These are phyloP conservation scores for Camellia lanceoleosa DNA, from an alignment of 148 eudicot genomes.

Conservation along the genomic window DNA sequence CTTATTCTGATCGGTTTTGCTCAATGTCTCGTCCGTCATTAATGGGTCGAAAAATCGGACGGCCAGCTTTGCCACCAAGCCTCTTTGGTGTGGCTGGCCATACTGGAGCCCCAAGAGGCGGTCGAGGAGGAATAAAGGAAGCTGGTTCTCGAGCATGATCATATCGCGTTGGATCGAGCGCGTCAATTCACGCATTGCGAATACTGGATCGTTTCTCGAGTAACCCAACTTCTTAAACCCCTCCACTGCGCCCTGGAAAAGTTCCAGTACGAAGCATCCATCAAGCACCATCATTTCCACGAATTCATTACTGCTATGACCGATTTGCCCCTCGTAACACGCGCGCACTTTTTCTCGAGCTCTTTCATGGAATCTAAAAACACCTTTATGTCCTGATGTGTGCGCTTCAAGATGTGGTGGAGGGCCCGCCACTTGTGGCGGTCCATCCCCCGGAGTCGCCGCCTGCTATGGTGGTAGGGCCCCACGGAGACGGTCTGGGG, in stretches of 20 bases:
- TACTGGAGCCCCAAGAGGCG: slow-evolving; percentile 49
- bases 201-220: slow-evolving; percentile 72
- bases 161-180: slow-evolving; percentile 80
- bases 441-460: slow-evolving; percentile 57
- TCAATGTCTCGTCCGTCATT: slow-evolving; percentile 75
- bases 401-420: slow-evolving; percentile 50
- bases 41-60: slow-evolving; percentile 46
- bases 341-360: slow-evolving; percentile 52
- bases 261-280: slow-evolving; percentile 76
- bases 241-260: slow-evolving; percentile 61
- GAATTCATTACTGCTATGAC: slow-evolving; percentile 53
- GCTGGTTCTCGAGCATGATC: slow-evolving; percentile 95
- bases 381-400: slow-evolving; percentile 37
- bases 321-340: slow-evolving; percentile 62
- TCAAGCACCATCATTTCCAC: slow-evolving; percentile 86
- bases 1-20: slow-evolving; percentile 43
- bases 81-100: slow-evolving; percentile 43
- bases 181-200: slow-evolving; percentile 81
- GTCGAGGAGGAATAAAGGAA: slow-evolving; percentile 78
- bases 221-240: slow-evolving; percentile 70
- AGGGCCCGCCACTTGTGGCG: slow-evolving; percentile 85
- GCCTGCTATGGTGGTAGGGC: slow-evolving; percentile 78
- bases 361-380: slow-evolving; percentile 59
- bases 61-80: slow-evolving; percentile 38
- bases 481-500: slow-evolving; percentile 78